Conservation (phyloP, 805 yeast genomes). For the Cyberlindnera nakhonratchasimensis region DNA sequence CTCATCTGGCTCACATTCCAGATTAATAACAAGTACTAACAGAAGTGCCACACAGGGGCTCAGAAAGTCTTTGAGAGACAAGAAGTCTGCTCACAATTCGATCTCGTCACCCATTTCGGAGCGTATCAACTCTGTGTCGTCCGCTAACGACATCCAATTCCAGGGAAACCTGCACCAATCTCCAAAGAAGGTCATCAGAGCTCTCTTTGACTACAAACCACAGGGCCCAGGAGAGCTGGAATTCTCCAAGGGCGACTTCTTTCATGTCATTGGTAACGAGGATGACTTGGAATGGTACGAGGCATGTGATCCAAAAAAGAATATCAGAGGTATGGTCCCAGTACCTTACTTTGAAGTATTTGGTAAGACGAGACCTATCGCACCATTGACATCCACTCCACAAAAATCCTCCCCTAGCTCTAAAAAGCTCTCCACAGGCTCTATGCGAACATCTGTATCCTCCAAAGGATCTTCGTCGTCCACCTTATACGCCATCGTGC, state of each 20-base stretch:
- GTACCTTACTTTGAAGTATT: conserved; percentile 77
- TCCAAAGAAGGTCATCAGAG: conserved; percentile 82
- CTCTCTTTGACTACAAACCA: conserved; percentile 71
- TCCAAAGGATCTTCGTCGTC: conserved; percentile 14
- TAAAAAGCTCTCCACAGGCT: conserved; percentile 22
- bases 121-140: conserved; percentile 23
- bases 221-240: conserved; percentile 79
- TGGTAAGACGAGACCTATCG: conserved; percentile 45
- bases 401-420: conserved; percentile 12
- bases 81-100: conserved; percentile 23
- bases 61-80: conserved; percentile 30
- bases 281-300: conserved; percentile 71
- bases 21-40: not conserved
- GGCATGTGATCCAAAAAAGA: conserved; percentile 81
- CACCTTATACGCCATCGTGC: conserved; percentile 77
- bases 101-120: conserved; percentile 26
- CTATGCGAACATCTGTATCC: conserved; percentile 23
- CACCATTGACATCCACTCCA: conserved; percentile 25
- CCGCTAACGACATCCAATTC: conserved; percentile 24
- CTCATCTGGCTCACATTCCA: not conserved
- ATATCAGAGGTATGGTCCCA: conserved; percentile 83
- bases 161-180: conserved; percentile 36
- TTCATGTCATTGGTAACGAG: conserved; percentile 68
- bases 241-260: conserved; percentile 81
- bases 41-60: conserved; percentile 17